A percentile compares a stretch with the other conserved stretches of the same genome.
phyloP scores from a whole-genome alignment of 805 yeast species.

The Teunomyces aglyptinius region DNA sequence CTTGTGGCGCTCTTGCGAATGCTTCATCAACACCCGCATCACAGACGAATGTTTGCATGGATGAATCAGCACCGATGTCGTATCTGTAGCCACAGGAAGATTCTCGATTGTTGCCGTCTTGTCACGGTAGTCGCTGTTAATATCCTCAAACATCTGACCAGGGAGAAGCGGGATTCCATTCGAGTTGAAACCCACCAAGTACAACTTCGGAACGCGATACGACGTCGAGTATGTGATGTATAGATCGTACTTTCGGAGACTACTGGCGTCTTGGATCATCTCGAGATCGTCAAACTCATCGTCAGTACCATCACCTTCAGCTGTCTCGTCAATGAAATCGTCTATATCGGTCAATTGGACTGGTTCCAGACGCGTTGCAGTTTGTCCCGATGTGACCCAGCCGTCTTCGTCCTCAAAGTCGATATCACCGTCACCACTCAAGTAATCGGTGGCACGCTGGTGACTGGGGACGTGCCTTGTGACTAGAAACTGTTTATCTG shows the following conservation, averaged over 20 bases:
- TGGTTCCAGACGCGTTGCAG: background rate
- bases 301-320: slow-evolving; percentile 33
- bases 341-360: slow-evolving; percentile 43
- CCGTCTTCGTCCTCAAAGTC: slow-evolving; percentile 49
- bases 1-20: slow-evolving; percentile 41
- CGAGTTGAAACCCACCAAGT: slow-evolving; percentile 79
- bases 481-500: slow-evolving; percentile 81
- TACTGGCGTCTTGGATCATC: slow-evolving; percentile 25
- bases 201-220: slow-evolving; percentile 93
- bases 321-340: slow-evolving; percentile 45
- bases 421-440: slow-evolving; percentile 41
- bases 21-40: slow-evolving; percentile 81
- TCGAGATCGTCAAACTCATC: slow-evolving; percentile 29
- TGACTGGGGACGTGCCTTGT: slow-evolving; percentile 88
- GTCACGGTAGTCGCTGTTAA: slow-evolving; percentile 85
- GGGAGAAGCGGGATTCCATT: slow-evolving; percentile 87
- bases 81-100: slow-evolving; percentile 76
- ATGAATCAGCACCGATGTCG: slow-evolving; percentile 85
- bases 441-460: slow-evolving; percentile 61
- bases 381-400: slow-evolving; percentile 43
- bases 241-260: slow-evolving; percentile 74
- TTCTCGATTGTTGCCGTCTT: slow-evolving; percentile 96
- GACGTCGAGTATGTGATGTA: slow-evolving; percentile 93
- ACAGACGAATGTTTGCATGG: slow-evolving; percentile 96
- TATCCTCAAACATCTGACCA: slow-evolving; percentile 91